A percentile compares a stretch with the other conserved stretches of the same genome.
phyloP scores from a whole-genome alignment of 495 filamentous ascomycete genomes.

The Podospora pseudoanserina region DNA sequence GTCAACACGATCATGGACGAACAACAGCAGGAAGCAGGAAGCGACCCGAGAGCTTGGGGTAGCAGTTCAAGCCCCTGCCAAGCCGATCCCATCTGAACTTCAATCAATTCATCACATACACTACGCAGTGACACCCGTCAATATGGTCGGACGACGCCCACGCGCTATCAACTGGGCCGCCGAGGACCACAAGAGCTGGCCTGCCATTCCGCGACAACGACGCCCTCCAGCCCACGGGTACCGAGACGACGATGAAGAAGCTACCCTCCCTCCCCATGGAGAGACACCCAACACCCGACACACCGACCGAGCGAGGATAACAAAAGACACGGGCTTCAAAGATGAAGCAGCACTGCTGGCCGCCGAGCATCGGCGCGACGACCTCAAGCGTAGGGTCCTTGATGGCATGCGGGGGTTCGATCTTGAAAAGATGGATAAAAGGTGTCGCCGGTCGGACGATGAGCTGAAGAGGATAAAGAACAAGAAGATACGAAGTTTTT shows the following conservation, averaged over 20 bases:
- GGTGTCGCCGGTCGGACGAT: slow-evolving; percentile 42
- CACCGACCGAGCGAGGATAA: slow-evolving; percentile 4
- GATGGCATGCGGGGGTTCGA: slow-evolving; percentile 37
- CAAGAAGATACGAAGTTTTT: slow-evolving; percentile 46
- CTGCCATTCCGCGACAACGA: not conserved
- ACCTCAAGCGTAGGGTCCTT: slow-evolving; percentile 44
- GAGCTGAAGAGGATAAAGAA: slow-evolving; percentile 47
- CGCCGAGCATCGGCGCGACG: slow-evolving; percentile 16
- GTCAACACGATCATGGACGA: not conserved
- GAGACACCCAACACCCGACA: not conserved
- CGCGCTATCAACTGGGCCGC: slow-evolving; percentile 2
- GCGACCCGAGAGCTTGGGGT: not conserved
- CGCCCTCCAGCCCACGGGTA: not conserved
- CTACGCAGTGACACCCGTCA: not conserved
- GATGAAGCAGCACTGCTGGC: slow-evolving; percentile 4
- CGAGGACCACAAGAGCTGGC: not conserved
- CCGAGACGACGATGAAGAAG: slow-evolving; percentile 9
- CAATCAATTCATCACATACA: too few relatives aligned
- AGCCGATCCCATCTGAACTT: not conserved
- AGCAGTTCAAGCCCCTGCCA: not conserved
- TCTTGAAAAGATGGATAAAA: slow-evolving; percentile 27
- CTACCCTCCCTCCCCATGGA: not conserved
- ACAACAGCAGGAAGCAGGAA: not conserved
- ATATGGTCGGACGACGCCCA: slow-evolving; percentile 11
- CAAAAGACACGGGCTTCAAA: slow-evolving; percentile 7